Base-by-base conservation (phyloP, 306 rosid genomes). In the Trifolium subterraneum region DNA sequence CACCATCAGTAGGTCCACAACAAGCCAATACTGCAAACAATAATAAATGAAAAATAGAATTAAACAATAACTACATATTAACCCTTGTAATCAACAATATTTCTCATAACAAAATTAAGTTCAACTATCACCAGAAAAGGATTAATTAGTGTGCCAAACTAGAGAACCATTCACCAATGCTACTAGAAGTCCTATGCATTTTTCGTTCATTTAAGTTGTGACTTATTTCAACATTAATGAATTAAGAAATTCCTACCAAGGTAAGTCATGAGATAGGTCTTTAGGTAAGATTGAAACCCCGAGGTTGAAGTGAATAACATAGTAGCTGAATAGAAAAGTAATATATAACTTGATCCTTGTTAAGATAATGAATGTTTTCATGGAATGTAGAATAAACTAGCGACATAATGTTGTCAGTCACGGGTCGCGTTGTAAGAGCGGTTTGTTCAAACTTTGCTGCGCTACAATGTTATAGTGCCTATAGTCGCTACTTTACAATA, bases 1-100 rank as follows among this genome's bases (percentile, higher is more conserved):
- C 36, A 64, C 78, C 74, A 82, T 68, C 64, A 84, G 69, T 39
- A 44, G 62, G 69, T 29, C 66, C 8, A 60, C 11, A 31, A 29
- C 20, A 29, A 59, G 38, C 59, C 27, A 52, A 52, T 9, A 51
- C 58, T 18, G 25, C 58, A 51, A 51, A 51, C 25, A 45, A 15
- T 16, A 51, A n/a, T 51, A 51, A 51, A 51, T 18, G 8, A 7
- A 51, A 48, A 39, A 44, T 10, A 23, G 66, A 8, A 20, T 36
- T 36, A 10, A 27, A 31, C 36, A 51, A 67, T 68, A 29, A 74
- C 35, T 38, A 51, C n/a, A 80, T 54, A 36, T 41, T 51, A 71
- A 70, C 51, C 58, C 52, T 41, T 44, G 51, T 61, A 29, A 45
- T 59, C 60, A 77, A 68, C 64, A 22, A 29, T 70, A 22, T 70